Evolutionary conservation across 805 yeast genomes (phyloP).

Genomic region (Saturnispora sekii): DNA sequence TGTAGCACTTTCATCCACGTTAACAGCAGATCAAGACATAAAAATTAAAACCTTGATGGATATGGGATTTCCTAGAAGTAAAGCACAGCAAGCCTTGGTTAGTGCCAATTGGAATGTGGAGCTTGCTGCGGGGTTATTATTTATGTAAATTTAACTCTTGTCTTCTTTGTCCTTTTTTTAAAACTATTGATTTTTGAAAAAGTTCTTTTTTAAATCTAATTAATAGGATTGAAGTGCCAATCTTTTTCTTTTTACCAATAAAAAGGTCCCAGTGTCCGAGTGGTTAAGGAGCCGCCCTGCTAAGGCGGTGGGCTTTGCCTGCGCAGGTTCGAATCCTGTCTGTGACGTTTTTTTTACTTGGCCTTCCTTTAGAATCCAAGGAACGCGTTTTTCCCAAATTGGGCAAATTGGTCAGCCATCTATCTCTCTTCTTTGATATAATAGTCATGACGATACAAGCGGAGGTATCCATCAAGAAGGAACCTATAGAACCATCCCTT

Average conservation of each 20-base stretch:
- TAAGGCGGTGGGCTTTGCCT: slow-evolving; percentile 84
- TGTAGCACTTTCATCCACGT: slow-evolving; percentile 8
- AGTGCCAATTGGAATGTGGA: slow-evolving; percentile 73
- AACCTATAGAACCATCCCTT: neutral
- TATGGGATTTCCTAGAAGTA: slow-evolving; percentile 61
- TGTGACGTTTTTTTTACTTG: slow-evolving; percentile 62
- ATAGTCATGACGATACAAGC: neutral
- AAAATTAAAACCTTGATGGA: slow-evolving; percentile 39
- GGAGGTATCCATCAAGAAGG: neutral
- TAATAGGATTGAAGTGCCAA: too few relatives aligned
- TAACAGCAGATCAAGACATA: slow-evolving; percentile 15
- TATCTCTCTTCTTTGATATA: neutral
- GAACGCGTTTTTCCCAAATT: slow-evolving; percentile 1
- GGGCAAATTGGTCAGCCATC: neutral
- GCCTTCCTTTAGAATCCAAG: neutral
- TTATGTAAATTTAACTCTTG: slow-evolving; percentile 21
- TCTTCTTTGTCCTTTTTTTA: neutral
- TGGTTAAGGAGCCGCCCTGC: slow-evolving; percentile 73
- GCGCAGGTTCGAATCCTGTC: slow-evolving; percentile 99
- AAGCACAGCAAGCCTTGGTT: slow-evolving; percentile 56
- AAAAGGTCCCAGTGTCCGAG: slow-evolving; percentile 57
- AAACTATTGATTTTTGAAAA: too few relatives aligned
- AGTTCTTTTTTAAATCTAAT: too few relatives aligned
- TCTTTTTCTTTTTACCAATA: neutral
- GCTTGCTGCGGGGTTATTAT: slow-evolving; percentile 73